These are phyloP conservation scores for Globisporangium spiculum DNA, from an alignment of 352 stramenopile species.

Conservation along the genomic window DNA sequence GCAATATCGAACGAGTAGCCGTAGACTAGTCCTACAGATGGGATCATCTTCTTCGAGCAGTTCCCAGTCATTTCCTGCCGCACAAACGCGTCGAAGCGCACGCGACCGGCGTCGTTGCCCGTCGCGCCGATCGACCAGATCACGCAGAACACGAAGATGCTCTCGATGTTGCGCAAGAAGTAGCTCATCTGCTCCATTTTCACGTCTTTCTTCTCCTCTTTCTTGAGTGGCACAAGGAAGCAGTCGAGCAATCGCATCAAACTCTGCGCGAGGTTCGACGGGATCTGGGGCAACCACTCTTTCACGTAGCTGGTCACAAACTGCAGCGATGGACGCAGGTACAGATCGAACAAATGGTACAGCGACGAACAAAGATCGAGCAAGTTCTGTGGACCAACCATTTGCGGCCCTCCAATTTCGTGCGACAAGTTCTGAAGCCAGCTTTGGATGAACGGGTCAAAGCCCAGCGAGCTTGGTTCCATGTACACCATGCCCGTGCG, in stretches of 20 bases:
- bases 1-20: slow-evolving; percentile 89
- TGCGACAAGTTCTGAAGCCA: slow-evolving; percentile 81
- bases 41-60: slow-evolving; percentile 52
- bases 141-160: slow-evolving; percentile 91
- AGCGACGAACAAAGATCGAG: slow-evolving; percentile 50
- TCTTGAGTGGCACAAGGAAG: slow-evolving; percentile 82
- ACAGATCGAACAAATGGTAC: slow-evolving; percentile 87
- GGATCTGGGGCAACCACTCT: slow-evolving; percentile 90
- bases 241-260: slow-evolving; percentile 92
- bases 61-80: slow-evolving; percentile 78
- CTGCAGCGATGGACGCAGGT: slow-evolving; percentile 71
- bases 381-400: slow-evolving; percentile 38
- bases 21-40: slow-evolving; percentile 73
- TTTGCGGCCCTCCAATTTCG: slow-evolving; percentile 45
- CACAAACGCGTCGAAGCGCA: slow-evolving; percentile 85
- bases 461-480: slow-evolving; percentile 91
- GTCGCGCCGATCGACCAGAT: slow-evolving; percentile 92
- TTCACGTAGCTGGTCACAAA: slow-evolving; percentile 88
- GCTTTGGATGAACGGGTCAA: slow-evolving; percentile 86
- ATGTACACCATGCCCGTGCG: slow-evolving; percentile 97
- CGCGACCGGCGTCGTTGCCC: slow-evolving; percentile 80
- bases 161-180: slow-evolving; percentile 80
- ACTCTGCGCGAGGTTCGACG: slow-evolving; percentile 89
- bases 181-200: slow-evolving; percentile 65
- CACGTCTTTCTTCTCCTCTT: slow-evolving; percentile 84